Base-by-base conservation (phyloP, 805 yeast genomes). In the Priceomyces melissophilus region DNA sequence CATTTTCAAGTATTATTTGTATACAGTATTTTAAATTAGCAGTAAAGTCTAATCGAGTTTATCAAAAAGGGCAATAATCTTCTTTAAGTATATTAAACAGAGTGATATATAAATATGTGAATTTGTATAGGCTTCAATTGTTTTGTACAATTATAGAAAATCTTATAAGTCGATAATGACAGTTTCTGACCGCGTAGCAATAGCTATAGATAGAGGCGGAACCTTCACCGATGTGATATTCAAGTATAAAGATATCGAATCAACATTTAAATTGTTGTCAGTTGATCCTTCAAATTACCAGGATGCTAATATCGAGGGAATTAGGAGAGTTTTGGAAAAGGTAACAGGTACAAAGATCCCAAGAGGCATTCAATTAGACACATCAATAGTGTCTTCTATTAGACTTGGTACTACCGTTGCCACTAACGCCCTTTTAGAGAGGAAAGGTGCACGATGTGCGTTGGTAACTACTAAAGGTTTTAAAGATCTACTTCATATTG, bases 211-310 rank as follows among this genome's bases (percentile, higher is more conserved):
- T 39, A 52, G 71, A 50, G 97, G 97, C 47, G 97, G 97, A 42
- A 90, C 97, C 0, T 89, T 89, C 67, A 87, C 96, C 0, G 97
- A 87, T 54, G 71, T 72, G 57, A 73, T 16, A 16, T 34, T 9
- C 37, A 34, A 34, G 12, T 17, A 34, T 15, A 23, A 23, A 37
- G 34, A 30, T 13, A 9, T 5, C 8, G 34, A 29, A 11, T 4
- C 11, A 4, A 25, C 23, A 2, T 74, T 90, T 59, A 52, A 49
- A 40, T 37, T 52, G 13, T 37, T 52, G 26, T 49, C 53, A 4
- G 55, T 48, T 2, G 57, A 52, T 38, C 54, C 54, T 2, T 27
- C 40, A 30, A 52, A 52, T 32, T 52, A 52, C 32, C 25, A 39
- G 10, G 57, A 50, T 42, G 54, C 57, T 16, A 47, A 42, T 23